Evolutionary conservation across 768 basidiomycete genomes (phyloP), one percentile per base, ranked within the genome.

Genomic region (Agrocybe chaxingu): DNA sequence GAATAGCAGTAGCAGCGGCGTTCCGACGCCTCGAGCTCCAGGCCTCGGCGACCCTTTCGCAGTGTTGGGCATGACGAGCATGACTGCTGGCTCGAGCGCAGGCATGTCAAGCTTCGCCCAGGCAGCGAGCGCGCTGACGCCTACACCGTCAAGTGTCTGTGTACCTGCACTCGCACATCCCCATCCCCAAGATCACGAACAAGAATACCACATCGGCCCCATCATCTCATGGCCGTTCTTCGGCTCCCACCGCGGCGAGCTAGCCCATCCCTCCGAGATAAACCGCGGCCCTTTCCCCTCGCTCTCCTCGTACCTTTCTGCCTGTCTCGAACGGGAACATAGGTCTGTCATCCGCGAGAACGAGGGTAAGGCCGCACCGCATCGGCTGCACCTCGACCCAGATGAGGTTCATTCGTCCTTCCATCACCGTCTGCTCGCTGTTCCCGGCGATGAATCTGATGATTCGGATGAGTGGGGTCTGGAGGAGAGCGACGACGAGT

Each of bases 221-320:
- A 92, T 93, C 59, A 80, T 92, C 44, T 91, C 89, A 3, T 93
- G 91, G 90, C 87, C 90, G 1, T 93, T 92, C 75, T 93, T 93
- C 63, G 90, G 90, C 41, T 86, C 88, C 3, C 83, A 85, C 55
- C 78, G 91, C 36, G 90, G 90, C 31, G 84, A 88, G 51, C 76
- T 89, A 18, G 56, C 66, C 2, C 85, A 87, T 56, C 84, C 83
- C 3, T 68, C 73, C 16, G 87, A 90, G 56, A 74, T 92, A 33
- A 74, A 89, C 58, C 82, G 90, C n/a, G 89, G 90, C 2, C 91
- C 90, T 0, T 92, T 89, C 87, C 51, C 74, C 2, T 75, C 76
- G 4, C 77, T 82, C 2, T 65, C 69, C 30, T 71, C 71, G 5
- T 93, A 93, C 62, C 68, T 90, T 16, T 62, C 66, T 4, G 79